A percentile compares a stretch with the other conserved stretches of the same genome.
Conservation (phyloP, 2,329 filamentous ascomycete species). For the Colletotrichum zoysiae region DNA sequence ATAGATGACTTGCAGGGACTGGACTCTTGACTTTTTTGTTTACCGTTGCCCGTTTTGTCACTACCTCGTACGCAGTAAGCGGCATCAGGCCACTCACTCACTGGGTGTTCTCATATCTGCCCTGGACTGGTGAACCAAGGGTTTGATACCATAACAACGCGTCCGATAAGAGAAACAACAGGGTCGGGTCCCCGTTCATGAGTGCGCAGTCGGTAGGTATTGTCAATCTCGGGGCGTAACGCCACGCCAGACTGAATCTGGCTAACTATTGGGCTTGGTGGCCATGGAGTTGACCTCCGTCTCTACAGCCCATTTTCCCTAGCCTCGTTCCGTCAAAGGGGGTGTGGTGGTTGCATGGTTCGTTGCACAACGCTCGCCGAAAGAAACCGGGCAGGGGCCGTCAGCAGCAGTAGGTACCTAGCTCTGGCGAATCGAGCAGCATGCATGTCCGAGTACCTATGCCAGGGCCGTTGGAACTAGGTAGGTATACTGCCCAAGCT, state of each 20-base stretch:
- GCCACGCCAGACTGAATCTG: conserved; percentile 9
- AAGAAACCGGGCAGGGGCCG: neutral
- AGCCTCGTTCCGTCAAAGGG: neutral
- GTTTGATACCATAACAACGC: neutral
- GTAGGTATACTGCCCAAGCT: neutral
- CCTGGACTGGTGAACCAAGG: neutral
- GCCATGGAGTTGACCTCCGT: neutral
- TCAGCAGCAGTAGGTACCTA: neutral
- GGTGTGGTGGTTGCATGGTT: conserved; percentile 11
- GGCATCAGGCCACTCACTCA: neutral
- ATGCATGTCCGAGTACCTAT: conserved; percentile 37
- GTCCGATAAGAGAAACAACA: neutral
- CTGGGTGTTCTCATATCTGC: neutral
- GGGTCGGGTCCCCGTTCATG: neutral
- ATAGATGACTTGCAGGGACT: neutral
- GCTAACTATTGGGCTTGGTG: conserved; percentile 11
- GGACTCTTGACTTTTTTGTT: neutral
- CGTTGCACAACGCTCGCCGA: conserved; percentile 6
- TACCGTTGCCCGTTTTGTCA: neutral
- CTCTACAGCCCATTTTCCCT: neutral
- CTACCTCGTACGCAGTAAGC: neutral
- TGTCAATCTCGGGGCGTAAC: conserved; percentile 30
- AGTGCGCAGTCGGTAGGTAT: conserved; percentile 10
- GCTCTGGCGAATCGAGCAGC: conserved; percentile 23
- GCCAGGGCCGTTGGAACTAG: conserved; percentile 32